Evolutionary conservation across 306 rosid genomes (phyloP).

Genomic region (Fragaria vesca): DNA sequence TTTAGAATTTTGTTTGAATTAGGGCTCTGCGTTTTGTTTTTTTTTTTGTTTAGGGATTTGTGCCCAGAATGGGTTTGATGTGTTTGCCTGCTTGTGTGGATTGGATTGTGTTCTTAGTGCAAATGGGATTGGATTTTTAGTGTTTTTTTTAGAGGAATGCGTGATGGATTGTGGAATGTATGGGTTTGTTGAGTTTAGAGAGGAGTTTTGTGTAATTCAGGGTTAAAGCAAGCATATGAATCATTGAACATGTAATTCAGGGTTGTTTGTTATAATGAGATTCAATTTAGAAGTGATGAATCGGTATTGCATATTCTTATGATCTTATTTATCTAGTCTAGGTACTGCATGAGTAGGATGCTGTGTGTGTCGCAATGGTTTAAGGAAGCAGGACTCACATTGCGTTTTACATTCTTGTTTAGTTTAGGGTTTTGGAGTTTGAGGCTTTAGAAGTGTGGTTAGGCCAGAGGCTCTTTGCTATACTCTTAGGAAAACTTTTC

Average conservation of each 20-base stretch:
- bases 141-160: conserved; percentile 50
- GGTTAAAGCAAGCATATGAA: conserved; percentile 20
- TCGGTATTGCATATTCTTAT: background rate
- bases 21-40: conserved; percentile 16
- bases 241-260: conserved; percentile 11
- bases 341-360: background rate
- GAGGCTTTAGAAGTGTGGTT: conserved; percentile 10
- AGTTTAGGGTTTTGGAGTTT: conserved; percentile 7
- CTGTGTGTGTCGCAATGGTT: background rate
- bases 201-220: conserved; percentile 42
- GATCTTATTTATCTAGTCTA: too few relatives aligned
- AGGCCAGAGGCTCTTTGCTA: background rate
- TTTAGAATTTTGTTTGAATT: background rate
- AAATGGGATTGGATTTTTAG: conserved; percentile 41
- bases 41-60: conserved; percentile 27
- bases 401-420: conserved; percentile 2
- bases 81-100: conserved; percentile 16
- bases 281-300: conserved; percentile 1
- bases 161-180: conserved; percentile 50
- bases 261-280: background rate
- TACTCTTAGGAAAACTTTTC: background rate
- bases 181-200: conserved; percentile 39
- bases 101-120: conserved; percentile 14
- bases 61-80: conserved; percentile 8
- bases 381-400: background rate